Evolutionary conservation across 2,329 filamentous ascomycete genomes (phyloP).

Genomic region (Sclerotinia sclerotiorum): DNA sequence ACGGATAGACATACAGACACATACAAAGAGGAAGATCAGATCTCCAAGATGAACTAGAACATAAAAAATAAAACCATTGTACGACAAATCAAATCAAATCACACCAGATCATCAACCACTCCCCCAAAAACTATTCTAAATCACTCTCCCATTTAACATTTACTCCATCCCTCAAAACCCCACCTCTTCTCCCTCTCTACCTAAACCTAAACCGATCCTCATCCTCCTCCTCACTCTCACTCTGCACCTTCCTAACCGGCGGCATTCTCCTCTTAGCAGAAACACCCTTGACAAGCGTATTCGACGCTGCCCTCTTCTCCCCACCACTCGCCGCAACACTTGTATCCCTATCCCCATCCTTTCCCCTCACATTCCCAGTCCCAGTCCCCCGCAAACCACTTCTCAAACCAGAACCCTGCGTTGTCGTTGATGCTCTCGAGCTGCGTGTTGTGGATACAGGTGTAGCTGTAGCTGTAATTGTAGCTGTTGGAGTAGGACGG

Average conservation of each 20-base stretch:
- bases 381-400: background rate
- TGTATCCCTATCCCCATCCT: too few species aligned
- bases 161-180: background rate
- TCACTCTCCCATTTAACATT: background rate
- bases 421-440: background rate
- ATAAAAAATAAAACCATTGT: background rate
- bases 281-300: slow-evolving; percentile 28
- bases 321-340: background rate
- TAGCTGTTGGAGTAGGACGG: background rate
- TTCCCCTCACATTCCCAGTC: too few species aligned
- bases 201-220: slow-evolving; percentile 37
- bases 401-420: background rate
- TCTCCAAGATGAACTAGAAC: background rate
- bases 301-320: slow-evolving; percentile 34
- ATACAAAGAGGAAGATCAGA: background rate
- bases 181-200: background rate
- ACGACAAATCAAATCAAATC: background rate
- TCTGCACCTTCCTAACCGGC: slow-evolving; percentile 27
- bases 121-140: background rate
- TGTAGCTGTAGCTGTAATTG: background rate
- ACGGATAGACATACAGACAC: slow-evolving; percentile 23
- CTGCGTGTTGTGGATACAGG: slow-evolving; percentile 1
- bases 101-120: background rate
- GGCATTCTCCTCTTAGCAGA: slow-evolving; percentile 35
- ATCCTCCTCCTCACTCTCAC: slow-evolving; percentile 38